phyloP scores from a whole-genome alignment of 2,329 filamentous ascomycete genomes.

The Mycosphaerella sp. region DNA sequence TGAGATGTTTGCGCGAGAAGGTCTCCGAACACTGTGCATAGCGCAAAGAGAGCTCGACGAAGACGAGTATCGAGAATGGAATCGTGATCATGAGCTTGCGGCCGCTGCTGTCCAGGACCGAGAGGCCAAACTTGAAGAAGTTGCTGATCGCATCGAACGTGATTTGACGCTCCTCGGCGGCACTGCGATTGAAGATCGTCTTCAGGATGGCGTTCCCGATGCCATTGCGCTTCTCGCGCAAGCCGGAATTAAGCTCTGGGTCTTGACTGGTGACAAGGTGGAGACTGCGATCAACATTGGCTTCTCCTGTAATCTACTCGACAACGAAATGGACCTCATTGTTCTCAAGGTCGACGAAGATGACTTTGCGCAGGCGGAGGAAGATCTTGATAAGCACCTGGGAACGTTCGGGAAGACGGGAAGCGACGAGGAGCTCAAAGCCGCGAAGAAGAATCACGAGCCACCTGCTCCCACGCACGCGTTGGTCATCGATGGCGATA shows the following conservation, averaged over 20 bases:
- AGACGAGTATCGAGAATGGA: constrained; percentile 78
- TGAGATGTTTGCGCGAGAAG: constrained; percentile 94
- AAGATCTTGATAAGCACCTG: constrained; percentile 68
- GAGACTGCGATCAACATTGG: constrained; percentile 99
- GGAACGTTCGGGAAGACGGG: constrained; percentile 70
- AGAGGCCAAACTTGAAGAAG: constrained; percentile 86
- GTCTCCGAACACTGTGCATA: constrained; percentile 88
- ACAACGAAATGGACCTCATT: constrained; percentile 96
- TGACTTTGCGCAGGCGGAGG: constrained; percentile 55
- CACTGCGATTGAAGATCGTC: constrained; percentile 92
- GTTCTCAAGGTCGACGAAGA: constrained; percentile 80
- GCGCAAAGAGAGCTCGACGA: constrained; percentile 75
- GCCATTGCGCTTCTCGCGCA: constrained; percentile 85
- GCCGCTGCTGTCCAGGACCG: constrained; percentile 76
- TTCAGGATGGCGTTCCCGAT: constrained; percentile 95
- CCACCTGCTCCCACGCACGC: constrained; percentile 83
- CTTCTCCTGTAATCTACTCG: constrained; percentile 94
- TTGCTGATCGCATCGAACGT: constrained; percentile 85
- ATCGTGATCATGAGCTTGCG: constrained; percentile 77
- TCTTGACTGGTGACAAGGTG: constrained; percentile 95
- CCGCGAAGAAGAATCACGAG: constrained; percentile 75
- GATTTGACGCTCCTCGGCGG: constrained; percentile 83
- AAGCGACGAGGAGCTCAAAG: constrained; percentile 73
- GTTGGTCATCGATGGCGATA: constrained; percentile 90
- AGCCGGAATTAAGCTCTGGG: constrained; percentile 98